Conservation (phyloP, 1,284 basidiomycete genomes). For the Trichosporon asahii region DNA sequence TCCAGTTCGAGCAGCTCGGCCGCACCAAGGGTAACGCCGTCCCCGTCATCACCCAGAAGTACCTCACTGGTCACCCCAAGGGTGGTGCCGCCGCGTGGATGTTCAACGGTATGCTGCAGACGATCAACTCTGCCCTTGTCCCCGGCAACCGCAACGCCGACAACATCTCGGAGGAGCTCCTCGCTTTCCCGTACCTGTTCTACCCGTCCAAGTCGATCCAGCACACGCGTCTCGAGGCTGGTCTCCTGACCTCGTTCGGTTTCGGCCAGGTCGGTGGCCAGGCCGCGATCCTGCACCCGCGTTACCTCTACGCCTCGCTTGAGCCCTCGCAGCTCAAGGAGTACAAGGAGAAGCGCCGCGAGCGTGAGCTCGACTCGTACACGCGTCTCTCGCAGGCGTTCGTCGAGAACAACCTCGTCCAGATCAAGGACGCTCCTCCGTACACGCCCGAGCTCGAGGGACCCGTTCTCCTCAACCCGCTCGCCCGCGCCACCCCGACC, state of each 20-base stretch:
- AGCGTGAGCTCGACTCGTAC: slow-evolving; percentile 73
- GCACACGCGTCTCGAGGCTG: slow-evolving; percentile 85
- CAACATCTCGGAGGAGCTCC: slow-evolving; percentile 91
- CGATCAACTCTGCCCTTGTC: slow-evolving; percentile 77
- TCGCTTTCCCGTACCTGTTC: slow-evolving; percentile 84
- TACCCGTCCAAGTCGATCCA: slow-evolving; percentile 96
- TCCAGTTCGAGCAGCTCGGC: slow-evolving; percentile 80
- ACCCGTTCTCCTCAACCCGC: slow-evolving; percentile 84
- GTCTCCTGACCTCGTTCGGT: slow-evolving; percentile 94
- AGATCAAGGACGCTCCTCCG: slow-evolving; percentile 92
- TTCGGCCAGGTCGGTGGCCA: slow-evolving; percentile 99
- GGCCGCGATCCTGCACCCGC: slow-evolving; percentile 82
- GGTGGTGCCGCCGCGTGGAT: slow-evolving; percentile 98
- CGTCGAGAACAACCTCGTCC: slow-evolving; percentile 86
- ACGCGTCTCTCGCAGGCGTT: slow-evolving; percentile 93
- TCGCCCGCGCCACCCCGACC: slow-evolving; percentile 80
- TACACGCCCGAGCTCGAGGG: slow-evolving; percentile 84
- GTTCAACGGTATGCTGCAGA: slow-evolving; percentile 87
- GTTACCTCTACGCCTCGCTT: slow-evolving; percentile 81
- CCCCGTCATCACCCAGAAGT: slow-evolving; percentile 96
- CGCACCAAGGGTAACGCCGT: slow-evolving; percentile 91
- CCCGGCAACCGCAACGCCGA: slow-evolving; percentile 97
- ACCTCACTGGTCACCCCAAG: slow-evolving; percentile 91
- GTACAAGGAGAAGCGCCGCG: slow-evolving; percentile 69
- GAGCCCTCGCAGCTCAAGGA: slow-evolving; percentile 67